phyloP scores from a whole-genome alignment of 2,329 filamentous ascomycete genomes.

The Amylocarpus encephaloides region DNA sequence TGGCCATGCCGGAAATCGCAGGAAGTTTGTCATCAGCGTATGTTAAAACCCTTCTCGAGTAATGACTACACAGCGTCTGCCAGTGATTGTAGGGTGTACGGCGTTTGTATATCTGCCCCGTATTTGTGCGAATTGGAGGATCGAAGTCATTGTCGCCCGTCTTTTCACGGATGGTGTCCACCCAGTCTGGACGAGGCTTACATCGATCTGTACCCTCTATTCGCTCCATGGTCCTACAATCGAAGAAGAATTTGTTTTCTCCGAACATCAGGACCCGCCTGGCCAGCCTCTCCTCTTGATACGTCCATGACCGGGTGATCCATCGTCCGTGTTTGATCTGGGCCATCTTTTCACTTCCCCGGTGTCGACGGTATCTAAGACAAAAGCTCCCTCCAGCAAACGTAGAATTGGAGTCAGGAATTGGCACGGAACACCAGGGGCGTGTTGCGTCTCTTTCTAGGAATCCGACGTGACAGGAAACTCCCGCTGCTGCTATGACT shows the following conservation, averaged over 20 bases:
- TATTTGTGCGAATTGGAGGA: background rate
- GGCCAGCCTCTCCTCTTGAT: slow-evolving; percentile 17
- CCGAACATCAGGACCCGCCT: slow-evolving; percentile 15
- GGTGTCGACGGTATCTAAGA: slow-evolving; percentile 8
- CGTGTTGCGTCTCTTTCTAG: slow-evolving; percentile 1
- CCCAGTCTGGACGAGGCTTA: slow-evolving; percentile 8
- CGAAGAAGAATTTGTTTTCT: slow-evolving; percentile 14
- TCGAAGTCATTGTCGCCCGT: background rate
- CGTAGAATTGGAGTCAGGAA: background rate
- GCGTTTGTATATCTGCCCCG: background rate
- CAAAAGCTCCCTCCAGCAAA: slow-evolving; percentile 1
- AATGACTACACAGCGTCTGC: slow-evolving; percentile 11
- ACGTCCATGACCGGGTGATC: slow-evolving; percentile 16
- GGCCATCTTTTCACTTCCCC: slow-evolving; percentile 14
- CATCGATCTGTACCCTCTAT: slow-evolving; percentile 4
- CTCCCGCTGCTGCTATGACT: slow-evolving; percentile 10
- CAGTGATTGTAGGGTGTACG: slow-evolving; percentile 7
- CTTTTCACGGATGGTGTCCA: slow-evolving; percentile 1
- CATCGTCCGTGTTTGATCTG: slow-evolving; percentile 8
- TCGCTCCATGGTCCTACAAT: slow-evolving; percentile 13
- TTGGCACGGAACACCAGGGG: background rate
- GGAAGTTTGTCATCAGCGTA: slow-evolving; percentile 12
- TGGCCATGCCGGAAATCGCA: slow-evolving; percentile 15
- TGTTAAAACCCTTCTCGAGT: slow-evolving; percentile 9
- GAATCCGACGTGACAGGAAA: slow-evolving; percentile 12